Evolutionary conservation across 2,329 filamentous ascomycete species (phyloP), one percentile per base, ranked within the genome.

Genomic region (Lachnellula subtilissima): DNA sequence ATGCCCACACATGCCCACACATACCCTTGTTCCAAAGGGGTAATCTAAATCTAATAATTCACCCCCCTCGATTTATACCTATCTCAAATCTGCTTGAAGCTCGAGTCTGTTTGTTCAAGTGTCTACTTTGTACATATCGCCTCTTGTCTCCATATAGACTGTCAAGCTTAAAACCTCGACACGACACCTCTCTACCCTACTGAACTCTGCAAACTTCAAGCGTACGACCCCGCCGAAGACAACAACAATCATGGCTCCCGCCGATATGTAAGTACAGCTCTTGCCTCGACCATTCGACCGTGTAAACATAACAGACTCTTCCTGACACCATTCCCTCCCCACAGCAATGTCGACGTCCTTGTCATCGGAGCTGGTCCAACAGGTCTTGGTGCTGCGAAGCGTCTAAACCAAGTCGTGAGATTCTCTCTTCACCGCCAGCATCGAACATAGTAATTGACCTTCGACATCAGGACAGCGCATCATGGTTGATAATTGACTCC

Each of bases 321-420:
- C 48, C 52, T 60, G 45, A 60, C 15, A 11, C 50, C 9, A 32
- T 32, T 12, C 28, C 15, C 22, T 37, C 7, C 32, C 68, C 53
- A 50, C 14, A 74, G 91, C 75, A 87, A 91, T 71, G 91, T 97
- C 73, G 94, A 99, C 77, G 88, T 99, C 67, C 90, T 99, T 72
- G 86, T 99, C 75, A 97, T 97, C 79, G 94, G 94, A 72, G 93
- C 93, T 77, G 94, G 94, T 72, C 94, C 94, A 69, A 97, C 94
- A 71, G 94, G 94, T 77, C 85, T 97, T 67, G 94, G 94, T 81
- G 94, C 94, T 73, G 94, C 94, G 69, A 99, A 99, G 82, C 90
- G 94, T 73, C 84, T 99, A 65, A 88, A 97, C 76, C 94, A 99
- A 77, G 86, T 97, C 71, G 94, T 97, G 56, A 61, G 62, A 53